Evolutionary conservation across 768 basidiomycete genomes (phyloP), one percentile per base, ranked within the genome.

Genomic region (Ramaria rubella): DNA sequence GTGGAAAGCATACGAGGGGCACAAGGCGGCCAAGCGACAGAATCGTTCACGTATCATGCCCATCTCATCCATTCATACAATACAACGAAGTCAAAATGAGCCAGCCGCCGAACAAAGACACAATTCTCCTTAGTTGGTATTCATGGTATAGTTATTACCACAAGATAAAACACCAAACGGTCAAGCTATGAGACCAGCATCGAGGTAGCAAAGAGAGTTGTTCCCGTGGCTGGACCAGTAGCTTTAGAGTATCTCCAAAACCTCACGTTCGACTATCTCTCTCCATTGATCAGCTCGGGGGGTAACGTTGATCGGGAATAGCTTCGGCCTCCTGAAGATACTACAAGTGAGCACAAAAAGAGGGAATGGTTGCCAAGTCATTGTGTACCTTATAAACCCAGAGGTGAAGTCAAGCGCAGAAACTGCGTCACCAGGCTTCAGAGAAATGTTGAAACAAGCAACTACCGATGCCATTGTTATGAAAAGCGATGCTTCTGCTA

Each of bases 401-500:
- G 52, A 53, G n/a, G 52, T 4, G 33, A 38, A 53, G 17, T n/a
- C 15, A 8, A 53, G 31, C 42, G 44, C 40, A 5, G 40, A 23
- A 5, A 19, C 12, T 19, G 17, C 23, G 11, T 26, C 54, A 55
- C 42, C 19, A 26, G 38, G 19, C n/a, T 44, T 44, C 17, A 31
- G 40, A 15, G 21, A 21, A 33, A 65, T 61, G 24, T 50, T 31
- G 55, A 65, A 58, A 21, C 58, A 52, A 12, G 61, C 54, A 15
- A 64, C 52, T 24, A 61, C 49, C 11, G 57, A 57, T 9, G 63
- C 62, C 21, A 59, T 60, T 6, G 55, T 52, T 26, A 66, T 58
- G 50, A 58, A 64, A 21, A 64, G 45, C 0, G 50, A 21, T 1
- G 58, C 31, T 26, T 63, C 60, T 1, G 60, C 65, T 23, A 64